These are phyloP conservation scores for Trichomonascus vanleenenianus DNA, from an alignment of 805 yeast species.

Conservation along the genomic window DNA sequence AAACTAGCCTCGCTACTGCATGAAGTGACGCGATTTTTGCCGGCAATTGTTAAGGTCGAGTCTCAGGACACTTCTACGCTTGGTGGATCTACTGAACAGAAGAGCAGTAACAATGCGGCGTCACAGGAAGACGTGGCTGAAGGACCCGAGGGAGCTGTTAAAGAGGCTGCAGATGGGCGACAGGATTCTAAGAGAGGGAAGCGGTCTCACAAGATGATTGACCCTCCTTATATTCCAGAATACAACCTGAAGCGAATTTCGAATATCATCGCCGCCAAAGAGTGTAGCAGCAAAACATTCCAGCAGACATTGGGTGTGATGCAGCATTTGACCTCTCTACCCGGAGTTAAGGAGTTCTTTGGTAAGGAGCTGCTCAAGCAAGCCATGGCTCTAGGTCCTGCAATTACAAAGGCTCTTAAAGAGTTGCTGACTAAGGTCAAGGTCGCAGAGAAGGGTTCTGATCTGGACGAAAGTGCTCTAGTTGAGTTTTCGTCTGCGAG, in stretches of 20 bases:
- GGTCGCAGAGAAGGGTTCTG: constrained; percentile 33
- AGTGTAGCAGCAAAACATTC: constrained; percentile 78
- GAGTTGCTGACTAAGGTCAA: constrained; percentile 40
- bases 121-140: background rate
- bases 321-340: constrained; percentile 61
- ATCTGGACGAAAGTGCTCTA: constrained; percentile 47
- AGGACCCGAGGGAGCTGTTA: constrained; percentile 31
- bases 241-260: constrained; percentile 55
- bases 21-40: constrained; percentile 66
- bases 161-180: constrained; percentile 21
- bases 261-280: constrained; percentile 65
- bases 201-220: constrained; percentile 10
- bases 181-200: background rate
- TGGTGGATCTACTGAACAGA: background rate
- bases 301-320: constrained; percentile 75
- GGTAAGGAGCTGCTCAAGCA: constrained; percentile 57
- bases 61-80: constrained; percentile 5
- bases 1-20: constrained; percentile 66
- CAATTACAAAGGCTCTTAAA: constrained; percentile 48
- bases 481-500: constrained; percentile 67
- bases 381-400: constrained; percentile 53
- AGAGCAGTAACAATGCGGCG: background rate
- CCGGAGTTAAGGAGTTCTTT: constrained; percentile 55
- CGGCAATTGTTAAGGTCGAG: constrained; percentile 35
- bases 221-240: constrained; percentile 56